These are phyloP conservation scores for Phaeomoniella chlamydospora DNA, from an alignment of 2,329 filamentous ascomycete genomes.

Conservation along the genomic window DNA sequence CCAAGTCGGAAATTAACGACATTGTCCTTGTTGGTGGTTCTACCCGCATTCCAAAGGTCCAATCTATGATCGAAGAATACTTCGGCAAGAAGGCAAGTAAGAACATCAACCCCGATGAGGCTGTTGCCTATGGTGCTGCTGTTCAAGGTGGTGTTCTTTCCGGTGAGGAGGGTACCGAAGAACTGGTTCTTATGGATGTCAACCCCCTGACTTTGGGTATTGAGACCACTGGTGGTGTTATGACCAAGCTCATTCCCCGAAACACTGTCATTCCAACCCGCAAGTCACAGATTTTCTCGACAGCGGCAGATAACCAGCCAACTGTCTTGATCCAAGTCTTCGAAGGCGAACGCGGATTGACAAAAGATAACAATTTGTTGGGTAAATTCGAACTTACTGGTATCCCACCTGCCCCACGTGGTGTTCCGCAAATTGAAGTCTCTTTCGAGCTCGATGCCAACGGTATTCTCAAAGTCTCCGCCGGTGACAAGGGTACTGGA, in stretches of 20 bases:
- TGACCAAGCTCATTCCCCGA: slow-evolving; percentile 91
- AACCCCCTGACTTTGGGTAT: slow-evolving; percentile 95
- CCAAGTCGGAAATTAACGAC: slow-evolving; percentile 89
- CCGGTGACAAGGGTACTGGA: slow-evolving; percentile 94
- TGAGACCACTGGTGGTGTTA: slow-evolving; percentile 92
- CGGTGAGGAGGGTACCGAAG: slow-evolving; percentile 67
- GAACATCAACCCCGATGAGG: slow-evolving; percentile 98
- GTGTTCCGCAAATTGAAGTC: slow-evolving; percentile 96
- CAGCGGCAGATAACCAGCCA: slow-evolving; percentile 90
- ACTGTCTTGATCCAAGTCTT: slow-evolving; percentile 89
- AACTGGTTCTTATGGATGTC: slow-evolving; percentile 88
- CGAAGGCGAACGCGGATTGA: slow-evolving; percentile 86
- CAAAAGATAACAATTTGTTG: slow-evolving; percentile 92
- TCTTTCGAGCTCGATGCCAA: slow-evolving; percentile 97
- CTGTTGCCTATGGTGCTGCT: slow-evolving; percentile 93
- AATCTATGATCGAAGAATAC: slow-evolving; percentile 87
- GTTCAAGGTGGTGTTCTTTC: slow-evolving; percentile 93
- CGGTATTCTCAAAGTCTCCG: slow-evolving; percentile 92
- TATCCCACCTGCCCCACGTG: slow-evolving; percentile 87
- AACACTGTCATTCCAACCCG: slow-evolving; percentile 90
- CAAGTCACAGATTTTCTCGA: slow-evolving; percentile 97
- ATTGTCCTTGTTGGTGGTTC: slow-evolving; percentile 98
- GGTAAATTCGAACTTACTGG: slow-evolving; percentile 97
- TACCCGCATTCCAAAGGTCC: slow-evolving; percentile 97
- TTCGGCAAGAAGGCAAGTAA: slow-evolving; percentile 96